Conservation (phyloP, 1,284 basidiomycete species). For the Malassezia sp. region DNA sequence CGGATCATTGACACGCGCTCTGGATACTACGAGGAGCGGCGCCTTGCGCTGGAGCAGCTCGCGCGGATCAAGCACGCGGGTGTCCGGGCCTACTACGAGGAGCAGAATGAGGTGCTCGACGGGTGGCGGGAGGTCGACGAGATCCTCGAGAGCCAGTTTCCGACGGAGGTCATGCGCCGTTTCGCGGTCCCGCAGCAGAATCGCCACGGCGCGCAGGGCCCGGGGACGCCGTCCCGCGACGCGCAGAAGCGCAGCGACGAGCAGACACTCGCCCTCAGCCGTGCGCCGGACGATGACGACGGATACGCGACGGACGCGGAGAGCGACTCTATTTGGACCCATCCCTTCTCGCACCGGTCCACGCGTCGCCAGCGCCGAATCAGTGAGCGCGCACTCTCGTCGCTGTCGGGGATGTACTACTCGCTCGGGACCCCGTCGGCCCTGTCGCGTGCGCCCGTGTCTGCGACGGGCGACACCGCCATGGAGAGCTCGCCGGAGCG, state of each 20-base stretch:
- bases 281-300: slow-evolving; percentile 21
- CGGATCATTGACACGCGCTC: slow-evolving; percentile 36
- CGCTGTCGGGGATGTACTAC: slow-evolving; percentile 12
- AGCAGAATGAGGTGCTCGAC: slow-evolving; percentile 36
- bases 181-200: slow-evolving; percentile 18
- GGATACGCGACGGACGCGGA: slow-evolving; percentile 30
- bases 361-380: slow-evolving; percentile 11
- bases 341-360: slow-evolving; percentile 7
- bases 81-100: slow-evolving; percentile 33
- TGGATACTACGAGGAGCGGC: slow-evolving; percentile 32
- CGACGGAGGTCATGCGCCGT: slow-evolving; percentile 39
- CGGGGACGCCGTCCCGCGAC: not conserved
- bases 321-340: slow-evolving; percentile 8
- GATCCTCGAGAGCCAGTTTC: slow-evolving; percentile 42
- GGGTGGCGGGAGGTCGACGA: slow-evolving; percentile 43
- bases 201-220: no score
- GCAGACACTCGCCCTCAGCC: slow-evolving; percentile 15
- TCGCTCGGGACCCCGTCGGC: no score
- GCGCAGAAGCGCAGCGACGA: slow-evolving; percentile 9
- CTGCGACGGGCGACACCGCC: not conserved
- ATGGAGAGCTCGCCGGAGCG: not conserved
- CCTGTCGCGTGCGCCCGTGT: not conserved
- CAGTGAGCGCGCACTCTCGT: slow-evolving; percentile 15
- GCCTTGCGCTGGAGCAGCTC: slow-evolving; percentile 23
- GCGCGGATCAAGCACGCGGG: slow-evolving; percentile 19